A percentile compares a stretch with the other conserved stretches of the same genome.
These are phyloP conservation scores for Pleurotus cornucopiae DNA, from an alignment of 768 basidiomycete genomes.

Conservation along the genomic window DNA sequence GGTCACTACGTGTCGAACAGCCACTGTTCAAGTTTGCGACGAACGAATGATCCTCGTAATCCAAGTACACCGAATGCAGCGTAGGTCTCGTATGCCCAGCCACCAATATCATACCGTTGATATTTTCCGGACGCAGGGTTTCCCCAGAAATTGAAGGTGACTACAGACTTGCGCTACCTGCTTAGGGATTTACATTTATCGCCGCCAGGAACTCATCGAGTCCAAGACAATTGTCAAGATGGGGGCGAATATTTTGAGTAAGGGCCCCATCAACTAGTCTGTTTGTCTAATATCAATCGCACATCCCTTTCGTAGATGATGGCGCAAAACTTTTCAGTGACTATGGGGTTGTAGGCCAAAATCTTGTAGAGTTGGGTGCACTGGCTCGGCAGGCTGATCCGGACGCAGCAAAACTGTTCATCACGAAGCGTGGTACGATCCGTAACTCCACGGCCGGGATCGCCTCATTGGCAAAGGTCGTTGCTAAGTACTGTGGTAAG, in stretches of 20 bases:
- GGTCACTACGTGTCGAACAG: conserved; percentile 17
- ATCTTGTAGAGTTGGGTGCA: conserved; percentile 30
- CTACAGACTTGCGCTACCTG: not conserved
- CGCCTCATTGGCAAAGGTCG: conserved; percentile 4
- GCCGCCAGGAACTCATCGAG: conserved; percentile 25
- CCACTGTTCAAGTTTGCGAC: conserved; percentile 30
- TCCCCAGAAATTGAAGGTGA: conserved; percentile 24
- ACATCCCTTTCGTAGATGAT: conserved; percentile 21
- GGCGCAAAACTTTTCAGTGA: conserved; percentile 34
- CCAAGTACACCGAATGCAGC: conserved; percentile 24
- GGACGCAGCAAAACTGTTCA: not conserved
- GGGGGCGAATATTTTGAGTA: conserved; percentile 30
- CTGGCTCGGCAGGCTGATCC: conserved; percentile 27
- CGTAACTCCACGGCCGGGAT: not conserved
- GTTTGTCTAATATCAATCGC: not conserved
- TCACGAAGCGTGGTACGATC: not conserved
- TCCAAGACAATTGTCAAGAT: conserved; percentile 24
- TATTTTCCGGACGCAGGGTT: conserved; percentile 19
- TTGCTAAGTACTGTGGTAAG: conserved; percentile 24
- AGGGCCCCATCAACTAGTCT: not conserved
- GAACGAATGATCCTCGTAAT: conserved; percentile 24
- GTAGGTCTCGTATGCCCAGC: conserved; percentile 15
- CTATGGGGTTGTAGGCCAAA: conserved; percentile 30
- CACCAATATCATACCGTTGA: not conserved
- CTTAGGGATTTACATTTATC: not conserved